Evolutionary conservation across 805 yeast species (phyloP).

Genomic region (Saccharomycopsis selenospora): DNA sequence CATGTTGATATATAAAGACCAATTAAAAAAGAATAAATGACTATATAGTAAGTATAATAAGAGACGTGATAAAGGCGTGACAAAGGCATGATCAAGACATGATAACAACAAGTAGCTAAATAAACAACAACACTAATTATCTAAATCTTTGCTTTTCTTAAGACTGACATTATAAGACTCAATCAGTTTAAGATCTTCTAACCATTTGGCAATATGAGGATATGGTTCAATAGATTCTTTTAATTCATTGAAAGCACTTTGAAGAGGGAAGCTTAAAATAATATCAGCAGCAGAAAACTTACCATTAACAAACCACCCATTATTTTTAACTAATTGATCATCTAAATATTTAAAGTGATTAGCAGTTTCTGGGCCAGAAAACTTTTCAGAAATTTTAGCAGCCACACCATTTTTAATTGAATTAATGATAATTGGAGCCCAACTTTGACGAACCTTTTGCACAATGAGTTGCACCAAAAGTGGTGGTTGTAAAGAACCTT

Average conservation of each 20-base stretch:
- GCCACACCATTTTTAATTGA: conserved; percentile 37
- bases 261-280: conserved; percentile 41
- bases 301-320: conserved; percentile 41
- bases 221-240: conserved; percentile 23
- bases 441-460: conserved; percentile 32
- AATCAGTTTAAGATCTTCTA: conserved; percentile 21
- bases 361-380: conserved; percentile 41
- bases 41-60: too few relatives aligned
- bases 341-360: conserved; percentile 37
- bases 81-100: too few relatives aligned
- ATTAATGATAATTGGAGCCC: conserved; percentile 43
- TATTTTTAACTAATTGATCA: conserved; percentile 29
- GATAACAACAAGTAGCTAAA: too few relatives aligned
- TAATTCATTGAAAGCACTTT: conserved; percentile 22
- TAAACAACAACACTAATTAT: too few relatives aligned
- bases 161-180: neutral
- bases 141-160: neutral
- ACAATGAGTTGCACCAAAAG: conserved; percentile 33
- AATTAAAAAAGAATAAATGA: too few relatives aligned
- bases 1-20: too few relatives aligned
- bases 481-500: conserved; percentile 52
- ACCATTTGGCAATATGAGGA: conserved; percentile 25
- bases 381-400: conserved; percentile 40
- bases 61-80: too few relatives aligned
- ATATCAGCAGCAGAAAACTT: conserved; percentile 52